Base-by-base conservation (phyloP, 495 filamentous ascomycete species). In the Lepraria neglecta region DNA sequence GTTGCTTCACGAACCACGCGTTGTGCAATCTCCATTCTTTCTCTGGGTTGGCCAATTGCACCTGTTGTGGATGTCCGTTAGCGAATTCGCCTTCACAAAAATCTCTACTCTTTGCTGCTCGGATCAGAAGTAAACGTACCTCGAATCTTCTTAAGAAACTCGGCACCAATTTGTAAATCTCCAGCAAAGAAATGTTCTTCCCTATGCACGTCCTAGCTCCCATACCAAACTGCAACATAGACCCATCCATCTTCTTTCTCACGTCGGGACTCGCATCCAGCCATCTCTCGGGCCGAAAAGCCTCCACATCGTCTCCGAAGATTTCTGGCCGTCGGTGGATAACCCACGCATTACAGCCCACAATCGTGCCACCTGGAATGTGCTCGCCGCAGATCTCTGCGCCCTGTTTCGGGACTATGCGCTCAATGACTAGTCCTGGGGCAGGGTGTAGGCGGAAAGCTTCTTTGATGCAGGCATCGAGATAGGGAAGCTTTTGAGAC, bases 1-100 rank as follows among this genome's bases (percentile, higher is more conserved):
- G 70, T 71, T 88, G 86, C 70, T 85, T 79, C 58, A 88, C 84
- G 61, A 89, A 88, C 86, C 86, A 89, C 17, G 84, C 84, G 70
- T 88, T 87, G 52, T 86, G 79, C 50, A 69, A 61, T 44, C 67
- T 65, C 73, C 72, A 73, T 3, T 73, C 64, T 21, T 63, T 53
- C 4, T 62, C 53, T 4, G 72, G 73, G 46, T 65, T 33, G 9
- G 67, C 58, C 0, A 74, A 55, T 44, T 67, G 40, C 15, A 74
- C 65, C 72, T 74, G 52, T 52, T 57, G 51, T 12, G 45, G 51
- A 82, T 58, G 53, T 1, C 38, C 21, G 44, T 27, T 28, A 66
- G 53, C 30, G 24, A 47, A 1, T 12, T 14, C 19, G 6, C 9
- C 28, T 31, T 31, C 17, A 31, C 15, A 6, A 55, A 38, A 44